Percentiles rank a stretch among this genome's conserved stretches.
phyloP scores from a whole-genome alignment of 176 grass and related monocot species.

The Triticum dicoccoides region DNA sequence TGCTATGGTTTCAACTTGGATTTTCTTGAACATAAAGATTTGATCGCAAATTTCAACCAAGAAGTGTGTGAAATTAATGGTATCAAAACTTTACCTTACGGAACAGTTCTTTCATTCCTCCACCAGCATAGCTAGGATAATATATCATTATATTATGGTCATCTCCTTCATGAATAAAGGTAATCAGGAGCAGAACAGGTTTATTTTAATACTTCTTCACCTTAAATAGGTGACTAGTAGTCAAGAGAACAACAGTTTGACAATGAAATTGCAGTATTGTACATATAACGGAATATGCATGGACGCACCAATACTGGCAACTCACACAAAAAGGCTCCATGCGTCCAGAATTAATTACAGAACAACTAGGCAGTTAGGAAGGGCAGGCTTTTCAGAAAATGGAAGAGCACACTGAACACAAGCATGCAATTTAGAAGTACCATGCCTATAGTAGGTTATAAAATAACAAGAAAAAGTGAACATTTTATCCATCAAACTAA shows the following conservation, averaged over 20 bases:
- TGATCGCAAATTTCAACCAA: neutral
- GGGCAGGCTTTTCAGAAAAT: too few species aligned
- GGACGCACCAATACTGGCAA: too few species aligned
- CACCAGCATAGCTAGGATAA: constrained; percentile 97
- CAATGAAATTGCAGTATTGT: constrained; percentile 10
- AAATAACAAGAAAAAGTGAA: too few species aligned
- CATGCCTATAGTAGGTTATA: too few species aligned
- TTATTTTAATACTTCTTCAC: constrained; percentile 31
- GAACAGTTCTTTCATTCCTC: constrained; percentile 98
- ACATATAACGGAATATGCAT: neutral
- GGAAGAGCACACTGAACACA: too few species aligned
- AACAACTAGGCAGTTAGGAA: too few species aligned
- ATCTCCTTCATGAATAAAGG: constrained; percentile 62
- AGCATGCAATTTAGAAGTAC: too few species aligned
- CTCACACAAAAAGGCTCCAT: too few species aligned
- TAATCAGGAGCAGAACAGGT: constrained; percentile 23
- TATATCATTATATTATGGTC: constrained; percentile 99
- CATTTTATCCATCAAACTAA: too few species aligned
- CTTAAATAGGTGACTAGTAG: neutral
- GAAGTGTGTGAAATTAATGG: neutral
- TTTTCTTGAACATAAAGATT: neutral
- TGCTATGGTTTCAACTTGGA: neutral
- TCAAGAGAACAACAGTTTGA: neutral
- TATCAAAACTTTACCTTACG: constrained; percentile 58
- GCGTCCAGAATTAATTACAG: too few species aligned